phyloP scores from a whole-genome alignment of 345 rosid species.

The Boechera stricta region DNA sequence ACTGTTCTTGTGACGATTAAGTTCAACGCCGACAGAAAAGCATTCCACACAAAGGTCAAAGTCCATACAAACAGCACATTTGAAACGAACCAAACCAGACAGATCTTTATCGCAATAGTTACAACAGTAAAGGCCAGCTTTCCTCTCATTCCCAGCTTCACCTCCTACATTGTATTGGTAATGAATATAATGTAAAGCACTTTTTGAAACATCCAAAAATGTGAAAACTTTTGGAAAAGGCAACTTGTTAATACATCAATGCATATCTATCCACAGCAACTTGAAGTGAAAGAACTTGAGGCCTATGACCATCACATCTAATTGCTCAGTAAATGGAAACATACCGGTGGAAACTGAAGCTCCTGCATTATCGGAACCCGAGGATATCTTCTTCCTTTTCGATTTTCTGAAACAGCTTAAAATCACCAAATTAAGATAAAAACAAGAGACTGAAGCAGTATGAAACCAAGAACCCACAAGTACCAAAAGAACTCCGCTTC shows the following conservation, averaged over 20 bases:
- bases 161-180: slow-evolving; percentile 47
- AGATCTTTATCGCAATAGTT: slow-evolving; percentile 90
- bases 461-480: slow-evolving; percentile 14
- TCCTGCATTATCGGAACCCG: slow-evolving; percentile 53
- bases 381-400: slow-evolving; percentile 62
- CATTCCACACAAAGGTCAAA: slow-evolving; percentile 97
- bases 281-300: not conserved
- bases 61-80: slow-evolving; percentile 83
- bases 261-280: not conserved
- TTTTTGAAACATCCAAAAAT: not conserved
- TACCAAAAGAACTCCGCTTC: not conserved
- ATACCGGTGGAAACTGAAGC: slow-evolving; percentile 45
- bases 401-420: slow-evolving; percentile 51
- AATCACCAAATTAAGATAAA: slow-evolving; percentile 7
- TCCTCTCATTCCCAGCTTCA: slow-evolving; percentile 55
- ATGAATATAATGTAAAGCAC: not conserved
- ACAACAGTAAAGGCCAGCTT: slow-evolving; percentile 74
- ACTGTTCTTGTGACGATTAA: slow-evolving; percentile 70
- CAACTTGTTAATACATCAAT: not conserved
- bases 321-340: not conserved
- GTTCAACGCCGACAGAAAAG: slow-evolving; percentile 85
- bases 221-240: not conserved
- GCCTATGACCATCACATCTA: not conserved
- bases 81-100: slow-evolving; percentile 83
- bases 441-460: not conserved